A percentile compares a stretch with the other conserved stretches of the same genome.
These are phyloP conservation scores for Theileria parva DNA, from an alignment of 169 alveolate genomes.

Conservation along the genomic window DNA sequence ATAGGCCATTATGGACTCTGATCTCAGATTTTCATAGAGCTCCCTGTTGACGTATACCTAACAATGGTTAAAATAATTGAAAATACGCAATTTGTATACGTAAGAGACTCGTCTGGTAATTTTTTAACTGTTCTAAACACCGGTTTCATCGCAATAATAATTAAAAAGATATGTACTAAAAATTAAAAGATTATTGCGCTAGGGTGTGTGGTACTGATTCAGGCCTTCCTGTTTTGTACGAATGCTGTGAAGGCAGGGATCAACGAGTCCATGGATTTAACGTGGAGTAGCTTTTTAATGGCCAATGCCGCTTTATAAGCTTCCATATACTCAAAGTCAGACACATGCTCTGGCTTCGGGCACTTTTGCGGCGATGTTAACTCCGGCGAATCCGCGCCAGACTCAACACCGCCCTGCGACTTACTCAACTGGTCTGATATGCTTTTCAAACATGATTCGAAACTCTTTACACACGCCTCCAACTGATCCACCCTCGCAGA, in stretches of 20 bases:
- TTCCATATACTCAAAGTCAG: conserved; percentile 46
- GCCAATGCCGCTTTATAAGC: conserved; percentile 50
- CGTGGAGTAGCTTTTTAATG: conserved; percentile 51
- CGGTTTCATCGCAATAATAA: conserved; percentile 21
- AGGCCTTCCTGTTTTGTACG: conserved; percentile 30
- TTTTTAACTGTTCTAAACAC: conserved; percentile 49
- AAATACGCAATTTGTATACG: conserved; percentile 68
- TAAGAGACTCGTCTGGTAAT: conserved; percentile 64
- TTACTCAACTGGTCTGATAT: not conserved
- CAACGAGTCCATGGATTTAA: conserved; percentile 51
- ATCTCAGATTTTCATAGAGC: conserved; percentile 44
- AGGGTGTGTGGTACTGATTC: conserved; percentile 1
- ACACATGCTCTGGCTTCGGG: conserved; percentile 1
- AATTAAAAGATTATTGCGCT: conserved; percentile 1
- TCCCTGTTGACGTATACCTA: conserved; percentile 63
- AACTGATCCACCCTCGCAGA: not conserved
- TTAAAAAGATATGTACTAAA: not conserved
- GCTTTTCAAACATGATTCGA: not conserved
- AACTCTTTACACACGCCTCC: not conserved
- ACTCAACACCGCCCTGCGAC: not conserved
- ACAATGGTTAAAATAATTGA: not conserved
- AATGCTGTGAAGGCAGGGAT: conserved; percentile 63
- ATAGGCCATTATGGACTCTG: conserved; percentile 55
- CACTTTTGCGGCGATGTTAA: not conserved
- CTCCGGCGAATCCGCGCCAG: not conserved